Evolutionary conservation across 768 basidiomycete species (phyloP), one percentile per base, ranked within the genome.

Genomic region (Leucocoprinus birnbaumii): DNA sequence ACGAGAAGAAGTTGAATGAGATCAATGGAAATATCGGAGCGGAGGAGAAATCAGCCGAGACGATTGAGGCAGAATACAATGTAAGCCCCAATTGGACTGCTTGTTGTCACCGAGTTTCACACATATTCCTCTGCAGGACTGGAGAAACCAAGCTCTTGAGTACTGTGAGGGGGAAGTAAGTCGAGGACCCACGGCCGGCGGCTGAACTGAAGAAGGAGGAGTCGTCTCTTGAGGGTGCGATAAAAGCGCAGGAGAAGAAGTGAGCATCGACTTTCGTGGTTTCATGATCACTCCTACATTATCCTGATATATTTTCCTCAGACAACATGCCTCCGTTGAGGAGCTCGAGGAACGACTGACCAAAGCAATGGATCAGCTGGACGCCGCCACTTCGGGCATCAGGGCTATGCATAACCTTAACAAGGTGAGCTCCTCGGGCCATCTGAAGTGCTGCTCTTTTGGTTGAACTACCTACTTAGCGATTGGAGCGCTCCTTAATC

Each of bases 291-390:
- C 7, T 11, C 19, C 16, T n/a, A n/a, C n/a, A n/a, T n/a, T n/a
- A n/a, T n/a, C n/a, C n/a, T 27, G 19, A n/a, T 26, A 18, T n/a
- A 10, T 27, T 21, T 3, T 27, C 11, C 6, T n/a, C 56, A 91
- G 88, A 38, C 84, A 91, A 50, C 91, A 92, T 7, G 84, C 85
- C 0, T 80, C 84, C 1, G 80, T 92, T 4, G 91, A 91, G 50
- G 84, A 92, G 48, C 82, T 96, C 77, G 80, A 85, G 0, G 72
- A 76, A 11, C 83, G 90, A 62, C 75, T 94, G 19, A 85, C 85
- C 65, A 82, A 78, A 55, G 82, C 86, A 10, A 80, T 80, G 60
- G 76, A 73, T 4, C 79, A 76, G 22, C 71, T 87, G 11, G 79
- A 87, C 2, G 80, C 71, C 16, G 88, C 85, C 0, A 78, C 84